Percentiles rank a stretch among this genome's conserved stretches.
phyloP scores from a whole-genome alignment of 2,329 filamentous ascomycete genomes.

The Exophiala aquamarina region DNA sequence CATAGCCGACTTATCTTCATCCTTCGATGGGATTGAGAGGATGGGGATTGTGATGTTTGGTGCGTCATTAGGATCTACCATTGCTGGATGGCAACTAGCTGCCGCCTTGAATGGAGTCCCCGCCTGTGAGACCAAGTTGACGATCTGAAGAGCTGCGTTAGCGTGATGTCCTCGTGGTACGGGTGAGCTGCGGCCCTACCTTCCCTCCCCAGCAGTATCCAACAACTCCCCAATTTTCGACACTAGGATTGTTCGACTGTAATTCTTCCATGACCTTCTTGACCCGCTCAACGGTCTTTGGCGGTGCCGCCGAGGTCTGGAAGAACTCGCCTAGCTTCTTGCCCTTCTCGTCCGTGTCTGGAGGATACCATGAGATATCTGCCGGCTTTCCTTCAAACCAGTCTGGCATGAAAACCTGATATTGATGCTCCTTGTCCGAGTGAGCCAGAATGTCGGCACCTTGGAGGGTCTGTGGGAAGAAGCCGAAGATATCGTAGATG shows the following conservation, averaged over 20 bases:
- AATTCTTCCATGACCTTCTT: conserved; percentile 57
- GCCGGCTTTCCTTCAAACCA: conserved; percentile 79
- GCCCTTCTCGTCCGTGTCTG: conserved; percentile 60
- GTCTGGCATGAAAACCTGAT: conserved; percentile 88
- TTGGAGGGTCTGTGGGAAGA: conserved; percentile 63
- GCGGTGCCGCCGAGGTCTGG: conserved; percentile 56
- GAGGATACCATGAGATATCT: conserved; percentile 61
- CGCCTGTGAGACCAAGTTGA: conserved; percentile 57
- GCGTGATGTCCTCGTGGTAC: background rate
- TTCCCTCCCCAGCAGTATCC: conserved; percentile 63
- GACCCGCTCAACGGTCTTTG: conserved; percentile 56
- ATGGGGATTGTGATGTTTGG: conserved; percentile 57
- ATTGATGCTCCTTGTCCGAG: conserved; percentile 66
- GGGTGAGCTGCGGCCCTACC: conserved; percentile 22
- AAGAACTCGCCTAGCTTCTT: conserved; percentile 62
- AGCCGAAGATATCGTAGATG: conserved; percentile 59
- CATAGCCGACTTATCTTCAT: conserved; percentile 54
- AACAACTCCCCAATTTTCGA: conserved; percentile 59
- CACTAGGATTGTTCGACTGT: conserved; percentile 45
- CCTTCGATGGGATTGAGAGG: conserved; percentile 57
- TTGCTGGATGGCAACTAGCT: conserved; percentile 58
- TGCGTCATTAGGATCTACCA: conserved; percentile 61
- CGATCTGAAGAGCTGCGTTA: conserved; percentile 15
- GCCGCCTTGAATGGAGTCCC: conserved; percentile 59
- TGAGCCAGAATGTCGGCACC: conserved; percentile 63